Conservation (phyloP, 2,329 filamentous ascomycete species). For the Talaromyces sp. region DNA sequence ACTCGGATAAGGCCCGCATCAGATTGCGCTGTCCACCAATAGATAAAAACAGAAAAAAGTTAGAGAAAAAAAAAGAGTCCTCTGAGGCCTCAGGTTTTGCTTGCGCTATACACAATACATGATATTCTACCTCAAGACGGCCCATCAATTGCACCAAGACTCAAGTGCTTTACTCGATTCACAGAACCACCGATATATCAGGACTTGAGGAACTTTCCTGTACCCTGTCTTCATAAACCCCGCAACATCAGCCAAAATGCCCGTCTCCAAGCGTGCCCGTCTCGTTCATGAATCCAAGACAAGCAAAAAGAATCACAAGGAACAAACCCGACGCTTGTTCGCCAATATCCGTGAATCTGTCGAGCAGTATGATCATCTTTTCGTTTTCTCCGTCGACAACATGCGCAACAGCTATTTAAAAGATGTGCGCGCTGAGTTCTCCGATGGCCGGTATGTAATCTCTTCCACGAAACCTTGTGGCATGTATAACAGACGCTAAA, state of each 20-base stretch:
- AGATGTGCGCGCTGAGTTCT: conserved; percentile 78
- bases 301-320: conserved; percentile 86
- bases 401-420: conserved; percentile 98
- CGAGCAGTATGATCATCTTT: conserved; percentile 82
- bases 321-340: conserved; percentile 81
- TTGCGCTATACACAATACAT: background rate
- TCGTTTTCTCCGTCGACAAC: conserved; percentile 91
- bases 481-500: background rate
- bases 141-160: background rate
- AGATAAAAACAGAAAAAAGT: conserved; percentile 26
- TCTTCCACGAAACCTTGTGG: no score
- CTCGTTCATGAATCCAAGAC: conserved; percentile 88
- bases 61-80: conserved; percentile 16
- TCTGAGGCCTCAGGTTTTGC: background rate
- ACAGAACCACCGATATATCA: background rate
- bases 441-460: conserved; percentile 66
- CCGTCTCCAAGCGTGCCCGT: conserved; percentile 90
- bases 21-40: conserved; percentile 36
- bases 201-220: background rate
- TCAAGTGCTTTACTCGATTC: background rate
- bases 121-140: background rate
- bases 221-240: background rate
- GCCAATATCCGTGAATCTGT: conserved; percentile 80
- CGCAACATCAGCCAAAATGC: conserved; percentile 57
- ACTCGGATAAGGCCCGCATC: conserved; percentile 37